Conservation (phyloP, 441 rosid species). For the Rhodomyrtus psidioides region DNA sequence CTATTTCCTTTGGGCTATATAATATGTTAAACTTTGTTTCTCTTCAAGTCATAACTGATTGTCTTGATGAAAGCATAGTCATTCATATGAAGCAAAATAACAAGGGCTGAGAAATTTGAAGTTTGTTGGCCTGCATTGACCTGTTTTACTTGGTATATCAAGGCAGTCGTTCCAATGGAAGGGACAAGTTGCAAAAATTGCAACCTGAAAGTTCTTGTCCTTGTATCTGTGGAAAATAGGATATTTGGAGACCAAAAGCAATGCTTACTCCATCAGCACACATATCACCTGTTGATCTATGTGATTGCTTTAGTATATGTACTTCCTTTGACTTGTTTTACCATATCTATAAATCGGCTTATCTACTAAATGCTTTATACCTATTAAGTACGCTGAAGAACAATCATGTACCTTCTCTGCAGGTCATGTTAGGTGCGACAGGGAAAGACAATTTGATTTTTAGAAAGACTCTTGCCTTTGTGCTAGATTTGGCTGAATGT, state of each 20-base stretch:
- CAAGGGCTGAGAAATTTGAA: background rate
- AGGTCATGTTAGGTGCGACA: conserved; percentile 51
- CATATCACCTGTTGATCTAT: background rate
- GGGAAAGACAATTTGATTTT: conserved; percentile 42
- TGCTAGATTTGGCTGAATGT: conserved; percentile 82
- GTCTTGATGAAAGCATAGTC: background rate
- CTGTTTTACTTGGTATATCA: background rate
- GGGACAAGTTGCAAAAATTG: background rate
- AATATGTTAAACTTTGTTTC: background rate
- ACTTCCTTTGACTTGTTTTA: background rate
- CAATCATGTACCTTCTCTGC: conserved; percentile 5
- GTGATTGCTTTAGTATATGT: background rate
- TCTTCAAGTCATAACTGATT: background rate
- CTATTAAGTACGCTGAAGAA: background rate
- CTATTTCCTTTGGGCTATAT: background rate
- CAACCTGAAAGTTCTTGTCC: background rate
- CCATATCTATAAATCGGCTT: background rate
- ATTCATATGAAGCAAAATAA: background rate
- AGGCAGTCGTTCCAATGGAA: background rate
- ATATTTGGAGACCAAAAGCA: background rate
- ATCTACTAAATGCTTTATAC: background rate
- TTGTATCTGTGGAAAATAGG: background rate
- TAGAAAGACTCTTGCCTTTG: conserved; percentile 47
- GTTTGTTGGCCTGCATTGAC: background rate
- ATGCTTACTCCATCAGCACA: background rate